Percentiles rank a stretch among this genome's conserved stretches.
phyloP scores from a whole-genome alignment of 305 asterid species.

The Euphrasia arctica region DNA sequence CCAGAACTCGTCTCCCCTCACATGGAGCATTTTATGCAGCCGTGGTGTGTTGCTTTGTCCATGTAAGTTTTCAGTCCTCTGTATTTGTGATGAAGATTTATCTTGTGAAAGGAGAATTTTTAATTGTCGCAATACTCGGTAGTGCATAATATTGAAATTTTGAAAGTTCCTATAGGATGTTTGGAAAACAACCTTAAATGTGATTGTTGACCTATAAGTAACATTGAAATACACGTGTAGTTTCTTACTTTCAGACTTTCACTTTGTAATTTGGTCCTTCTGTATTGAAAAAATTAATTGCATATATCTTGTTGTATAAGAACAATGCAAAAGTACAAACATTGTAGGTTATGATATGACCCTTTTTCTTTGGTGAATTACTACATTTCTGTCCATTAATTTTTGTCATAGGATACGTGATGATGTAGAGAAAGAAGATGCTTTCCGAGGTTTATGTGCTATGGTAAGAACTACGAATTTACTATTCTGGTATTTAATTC shows the following conservation, averaged over 20 bases:
- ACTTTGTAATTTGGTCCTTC: neutral
- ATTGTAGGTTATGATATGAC: neutral
- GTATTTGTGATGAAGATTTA: slow-evolving; percentile 5
- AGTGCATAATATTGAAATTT: slow-evolving; percentile 12
- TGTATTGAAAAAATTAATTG: neutral
- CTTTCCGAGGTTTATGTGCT: slow-evolving; percentile 94
- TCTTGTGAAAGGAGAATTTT: neutral
- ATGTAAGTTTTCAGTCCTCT: slow-evolving; percentile 50
- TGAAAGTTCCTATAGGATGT: neutral
- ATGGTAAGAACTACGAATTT: slow-evolving; percentile 47
- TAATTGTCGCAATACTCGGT: neutral
- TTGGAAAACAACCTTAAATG: neutral
- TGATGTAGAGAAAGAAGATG: slow-evolving; percentile 95
- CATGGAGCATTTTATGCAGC: slow-evolving; percentile 99
- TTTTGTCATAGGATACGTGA: slow-evolving; percentile 83
- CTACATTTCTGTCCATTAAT: slow-evolving; percentile 7
- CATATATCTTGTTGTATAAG: slow-evolving; percentile 1
- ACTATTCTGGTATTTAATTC: slow-evolving; percentile 24
- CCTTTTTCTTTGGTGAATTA: slow-evolving; percentile 1
- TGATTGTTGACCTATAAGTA: neutral
- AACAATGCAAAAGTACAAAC: neutral
- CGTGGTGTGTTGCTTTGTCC: slow-evolving; percentile 95
- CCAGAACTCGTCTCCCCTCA: slow-evolving; percentile 97
- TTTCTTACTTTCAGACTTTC: neutral
- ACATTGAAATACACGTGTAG: slow-evolving; percentile 9